Evolutionary conservation across 768 basidiomycete species (phyloP).

Genomic region (Lentinula edodes): DNA sequence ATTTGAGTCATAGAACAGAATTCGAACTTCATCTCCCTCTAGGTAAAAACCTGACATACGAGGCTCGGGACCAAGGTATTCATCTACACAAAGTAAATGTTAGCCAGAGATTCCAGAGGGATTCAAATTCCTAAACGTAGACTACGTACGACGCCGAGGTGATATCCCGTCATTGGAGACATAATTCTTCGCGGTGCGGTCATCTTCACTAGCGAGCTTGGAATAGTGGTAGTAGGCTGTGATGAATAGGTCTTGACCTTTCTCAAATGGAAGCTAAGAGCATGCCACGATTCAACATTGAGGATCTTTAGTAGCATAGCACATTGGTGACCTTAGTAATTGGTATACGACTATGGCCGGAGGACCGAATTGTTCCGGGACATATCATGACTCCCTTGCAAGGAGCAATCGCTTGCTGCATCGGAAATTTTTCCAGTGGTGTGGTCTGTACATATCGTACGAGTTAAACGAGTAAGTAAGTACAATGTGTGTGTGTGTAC

Average conservation of each 20-base stretch:
- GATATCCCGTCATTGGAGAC: background rate
- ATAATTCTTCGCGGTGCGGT: background rate
- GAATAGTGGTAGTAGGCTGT: background rate
- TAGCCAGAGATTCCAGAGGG: no score
- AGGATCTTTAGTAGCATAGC: background rate
- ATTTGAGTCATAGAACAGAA: background rate
- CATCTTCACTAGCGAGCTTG: background rate
- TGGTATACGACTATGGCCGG: background rate
- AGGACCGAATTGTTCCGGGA: background rate
- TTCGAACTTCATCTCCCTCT: background rate
- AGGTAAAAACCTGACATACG: background rate
- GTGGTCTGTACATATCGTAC: background rate
- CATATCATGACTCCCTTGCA: background rate
- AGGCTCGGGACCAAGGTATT: background rate
- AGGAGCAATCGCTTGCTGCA: background rate
- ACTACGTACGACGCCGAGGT: background rate
- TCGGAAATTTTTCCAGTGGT: background rate
- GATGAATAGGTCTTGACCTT: background rate
- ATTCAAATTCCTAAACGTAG: no score
- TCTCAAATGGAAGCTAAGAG: background rate
- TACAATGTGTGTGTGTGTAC: background rate
- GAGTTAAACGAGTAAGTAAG: no score
- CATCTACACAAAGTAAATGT: background rate
- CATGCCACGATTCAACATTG: no score
- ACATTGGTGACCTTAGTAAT: background rate